phyloP scores from a whole-genome alignment of 2,329 filamentous ascomycete species.

The Epichloe typhina region DNA sequence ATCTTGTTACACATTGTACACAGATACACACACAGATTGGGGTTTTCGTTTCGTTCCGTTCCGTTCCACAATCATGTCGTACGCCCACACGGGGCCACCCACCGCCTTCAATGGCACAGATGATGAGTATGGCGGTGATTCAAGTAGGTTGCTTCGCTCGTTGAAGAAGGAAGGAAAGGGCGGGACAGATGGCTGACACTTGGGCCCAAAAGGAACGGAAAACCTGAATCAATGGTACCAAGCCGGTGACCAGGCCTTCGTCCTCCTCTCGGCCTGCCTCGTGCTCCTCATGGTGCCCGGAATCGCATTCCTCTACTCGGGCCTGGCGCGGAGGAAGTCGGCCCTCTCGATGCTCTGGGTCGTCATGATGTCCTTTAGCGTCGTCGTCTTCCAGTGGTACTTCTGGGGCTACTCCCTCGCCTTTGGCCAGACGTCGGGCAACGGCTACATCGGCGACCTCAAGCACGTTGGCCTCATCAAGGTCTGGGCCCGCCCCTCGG shows the following conservation, averaged over 20 bases:
- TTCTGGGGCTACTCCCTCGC: constrained; percentile 98
- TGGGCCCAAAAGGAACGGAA: constrained; percentile 44
- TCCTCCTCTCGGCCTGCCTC: constrained; percentile 80
- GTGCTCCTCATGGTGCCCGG: constrained; percentile 94
- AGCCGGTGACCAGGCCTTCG: constrained; percentile 86
- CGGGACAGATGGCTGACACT: not conserved
- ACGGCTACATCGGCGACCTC: constrained; percentile 84
- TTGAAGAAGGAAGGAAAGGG: no score
- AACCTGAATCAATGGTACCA: constrained; percentile 96
- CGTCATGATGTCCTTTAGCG: constrained; percentile 82
- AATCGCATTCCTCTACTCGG: constrained; percentile 94
- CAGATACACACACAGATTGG: no score
- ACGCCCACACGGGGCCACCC: constrained; percentile 45
- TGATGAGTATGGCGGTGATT: constrained; percentile 57
- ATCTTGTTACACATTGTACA: not conserved
- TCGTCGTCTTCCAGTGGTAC: constrained; percentile 97
- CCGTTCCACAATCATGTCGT: constrained; percentile 33
- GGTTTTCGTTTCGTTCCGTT: no score
- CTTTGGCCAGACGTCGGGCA: constrained; percentile 70
- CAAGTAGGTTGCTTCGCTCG: constrained; percentile 41
- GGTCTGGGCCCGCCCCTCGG: constrained; percentile 71
- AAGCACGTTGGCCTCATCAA: constrained; percentile 80
- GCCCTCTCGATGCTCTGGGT: constrained; percentile 96
- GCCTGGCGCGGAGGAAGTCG: constrained; percentile 93
- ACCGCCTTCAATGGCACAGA: constrained; percentile 51